A percentile compares a stretch with the other conserved stretches of the same genome.
Evolutionary conservation across 1,284 basidiomycete genomes (phyloP).

Genomic region (Chalciporus piperatoides): DNA sequence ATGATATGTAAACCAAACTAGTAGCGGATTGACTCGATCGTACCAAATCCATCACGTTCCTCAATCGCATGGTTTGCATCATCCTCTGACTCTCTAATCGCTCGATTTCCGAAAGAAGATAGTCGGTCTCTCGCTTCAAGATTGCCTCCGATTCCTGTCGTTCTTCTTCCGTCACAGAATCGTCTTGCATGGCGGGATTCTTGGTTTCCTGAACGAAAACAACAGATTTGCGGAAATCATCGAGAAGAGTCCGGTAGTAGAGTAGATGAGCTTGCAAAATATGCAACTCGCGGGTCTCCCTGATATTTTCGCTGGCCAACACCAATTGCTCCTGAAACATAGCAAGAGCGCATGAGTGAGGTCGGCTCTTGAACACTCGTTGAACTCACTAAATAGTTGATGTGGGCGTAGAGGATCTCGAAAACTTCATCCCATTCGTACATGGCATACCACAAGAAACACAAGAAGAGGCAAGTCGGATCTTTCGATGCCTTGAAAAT

Average conservation of each 20-base stretch:
- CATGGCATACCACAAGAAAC: conserved; percentile 51
- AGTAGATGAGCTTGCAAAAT: conserved; percentile 51
- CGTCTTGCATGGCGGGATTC: conserved; percentile 40
- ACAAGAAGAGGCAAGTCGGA: conserved; percentile 49
- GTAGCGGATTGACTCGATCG: conserved; percentile 13
- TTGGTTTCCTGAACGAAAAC: conserved; percentile 42
- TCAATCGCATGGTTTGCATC: conserved; percentile 46
- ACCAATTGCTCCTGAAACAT: conserved; percentile 41
- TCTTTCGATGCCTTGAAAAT: conserved; percentile 44
- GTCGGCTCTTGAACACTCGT: not conserved
- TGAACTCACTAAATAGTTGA: conserved; percentile 39
- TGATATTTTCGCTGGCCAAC: conserved; percentile 37
- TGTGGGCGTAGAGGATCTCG: conserved; percentile 44
- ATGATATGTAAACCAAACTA: not conserved
- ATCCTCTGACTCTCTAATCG: conserved; percentile 41
- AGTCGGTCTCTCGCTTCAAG: conserved; percentile 43
- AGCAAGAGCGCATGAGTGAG: not conserved
- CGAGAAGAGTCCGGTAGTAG: conserved; percentile 47
- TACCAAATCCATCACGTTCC: conserved; percentile 54
- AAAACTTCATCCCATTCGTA: conserved; percentile 57
- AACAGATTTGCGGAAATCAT: conserved; percentile 49
- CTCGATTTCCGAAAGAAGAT: conserved; percentile 43
- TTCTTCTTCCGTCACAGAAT: conserved; percentile 17
- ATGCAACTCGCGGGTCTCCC: conserved; percentile 48
- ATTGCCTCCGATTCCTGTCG: conserved; percentile 23